Evolutionary conservation across 805 yeast genomes (phyloP).

Genomic region (Teunomyces tritomae): DNA sequence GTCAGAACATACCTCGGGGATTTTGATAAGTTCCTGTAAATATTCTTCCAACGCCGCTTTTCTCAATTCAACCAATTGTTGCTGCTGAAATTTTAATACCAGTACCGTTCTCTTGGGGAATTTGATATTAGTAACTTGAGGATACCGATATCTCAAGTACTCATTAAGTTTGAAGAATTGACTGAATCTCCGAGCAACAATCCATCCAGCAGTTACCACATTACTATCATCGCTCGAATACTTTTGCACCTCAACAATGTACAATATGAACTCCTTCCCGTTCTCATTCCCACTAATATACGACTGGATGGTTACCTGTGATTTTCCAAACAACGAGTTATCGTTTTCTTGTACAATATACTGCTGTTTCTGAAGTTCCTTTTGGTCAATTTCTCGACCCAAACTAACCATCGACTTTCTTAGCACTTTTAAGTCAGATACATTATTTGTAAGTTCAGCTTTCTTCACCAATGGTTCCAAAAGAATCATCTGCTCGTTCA

Average conservation of each 20-base stretch:
- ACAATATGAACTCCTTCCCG: slow-evolving; percentile 62
- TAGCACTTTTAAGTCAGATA: slow-evolving; percentile 64
- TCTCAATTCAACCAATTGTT: slow-evolving; percentile 62
- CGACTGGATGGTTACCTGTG: slow-evolving; percentile 52
- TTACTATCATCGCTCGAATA: slow-evolving; percentile 38
- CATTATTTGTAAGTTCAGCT: slow-evolving; percentile 81
- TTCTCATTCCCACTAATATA: slow-evolving; percentile 55
- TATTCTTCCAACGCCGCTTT: slow-evolving; percentile 60
- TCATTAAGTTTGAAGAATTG: slow-evolving; percentile 76
- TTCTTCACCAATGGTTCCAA: slow-evolving; percentile 68
- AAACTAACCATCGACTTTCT: slow-evolving; percentile 65
- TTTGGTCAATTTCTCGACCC: slow-evolving; percentile 67
- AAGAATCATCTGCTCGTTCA: slow-evolving; percentile 61
- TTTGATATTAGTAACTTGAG: slow-evolving; percentile 46
- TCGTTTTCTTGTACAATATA: slow-evolving; percentile 80
- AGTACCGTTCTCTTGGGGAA: slow-evolving; percentile 60
- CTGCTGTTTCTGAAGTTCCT: slow-evolving; percentile 76
- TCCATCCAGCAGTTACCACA: slow-evolving; percentile 71
- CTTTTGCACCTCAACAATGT: slow-evolving; percentile 74
- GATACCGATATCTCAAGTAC: slow-evolving; percentile 53
- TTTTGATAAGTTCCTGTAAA: slow-evolving; percentile 51
- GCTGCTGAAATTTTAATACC: slow-evolving; percentile 70
- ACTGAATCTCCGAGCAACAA: slow-evolving; percentile 83
- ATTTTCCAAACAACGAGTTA: slow-evolving; percentile 68
- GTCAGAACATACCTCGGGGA: slow-evolving; percentile 72